Base-by-base conservation (phyloP, 2,329 filamentous ascomycete genomes). In the Daldinia sp. region DNA sequence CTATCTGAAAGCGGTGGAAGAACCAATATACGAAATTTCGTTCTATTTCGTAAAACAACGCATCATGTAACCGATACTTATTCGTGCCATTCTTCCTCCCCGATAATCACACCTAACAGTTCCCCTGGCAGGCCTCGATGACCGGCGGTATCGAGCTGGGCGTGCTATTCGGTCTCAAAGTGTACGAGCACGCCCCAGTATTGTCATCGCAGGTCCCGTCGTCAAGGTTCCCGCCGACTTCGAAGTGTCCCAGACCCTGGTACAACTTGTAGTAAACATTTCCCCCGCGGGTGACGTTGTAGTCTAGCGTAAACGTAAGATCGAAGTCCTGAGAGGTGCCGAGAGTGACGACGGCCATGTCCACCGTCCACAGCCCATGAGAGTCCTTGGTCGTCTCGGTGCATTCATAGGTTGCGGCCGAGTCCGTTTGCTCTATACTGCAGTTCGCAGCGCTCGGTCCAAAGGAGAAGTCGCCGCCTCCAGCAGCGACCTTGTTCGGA, bases 381-480 rank as follows among this genome's bases (percentile, higher is more conserved):
- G 55, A 58, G 23, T 10, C 10, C 21, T 53, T 1, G 3, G 49
- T 45, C 10, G 59, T 62, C 47, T 65, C 61, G 15, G 11, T 30
- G 50, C 63, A 68, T 9, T 11, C 35, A 39, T 9, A 19, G 11
- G 11, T 15, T 32, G 2, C 25, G 3, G 1, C 3, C 8, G 8
- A 4, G 2, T 41, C 37, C 4, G 15, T 3, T 21, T 6, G 15
- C 15, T 15, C 32, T 13, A 29, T 23, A n/a, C 25, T 58, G 58
- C 63, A 68, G 41, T 58, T 60, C 35, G 58, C 63, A 37, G 58
- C 39, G 56, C 63, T 67, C 15, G 57, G 51, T 3, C 6, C 11
- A 39, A 68, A 67, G 9, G 63, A n/a, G 2, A 64, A 27, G 58
- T 68, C 67, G n/a, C 64, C 66, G 13, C 61, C 61, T 35, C 63